Percentiles rank a stretch among this genome's conserved stretches.
Conservation (phyloP, 2,329 filamentous ascomycete species). For the Taxawa tesnikishii region DNA sequence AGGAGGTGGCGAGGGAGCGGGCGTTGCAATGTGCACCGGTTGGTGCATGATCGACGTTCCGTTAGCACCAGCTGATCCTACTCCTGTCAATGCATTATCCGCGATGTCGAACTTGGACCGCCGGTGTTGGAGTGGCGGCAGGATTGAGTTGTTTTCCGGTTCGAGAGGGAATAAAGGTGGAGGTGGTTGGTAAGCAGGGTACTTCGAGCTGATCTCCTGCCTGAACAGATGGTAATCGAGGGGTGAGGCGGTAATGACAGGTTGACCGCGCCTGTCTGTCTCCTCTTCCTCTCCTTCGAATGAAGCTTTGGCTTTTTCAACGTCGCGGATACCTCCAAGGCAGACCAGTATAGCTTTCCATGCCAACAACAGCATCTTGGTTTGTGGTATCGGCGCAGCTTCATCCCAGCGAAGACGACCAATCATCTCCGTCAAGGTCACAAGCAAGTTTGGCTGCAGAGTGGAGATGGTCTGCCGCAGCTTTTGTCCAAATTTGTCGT, state of each 20-base stretch:
- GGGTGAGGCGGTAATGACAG: slow-evolving; percentile 83
- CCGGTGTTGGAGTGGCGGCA: slow-evolving; percentile 73
- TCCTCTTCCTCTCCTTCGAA: slow-evolving; percentile 43
- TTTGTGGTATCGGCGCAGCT: slow-evolving; percentile 44
- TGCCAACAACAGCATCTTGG: slow-evolving; percentile 52
- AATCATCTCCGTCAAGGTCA: slow-evolving; percentile 55
- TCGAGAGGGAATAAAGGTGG: slow-evolving; percentile 73
- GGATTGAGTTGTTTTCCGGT: slow-evolving; percentile 77
- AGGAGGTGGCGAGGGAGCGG: slow-evolving; percentile 86
- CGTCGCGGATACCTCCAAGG: slow-evolving; percentile 66
- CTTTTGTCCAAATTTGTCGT: neutral
- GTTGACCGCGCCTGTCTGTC: slow-evolving; percentile 49
- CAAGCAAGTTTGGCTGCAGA: slow-evolving; percentile 49
- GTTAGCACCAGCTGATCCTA: slow-evolving; percentile 32
- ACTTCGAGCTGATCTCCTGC: slow-evolving; percentile 95
- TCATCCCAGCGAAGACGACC: slow-evolving; percentile 43
- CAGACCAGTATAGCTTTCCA: slow-evolving; percentile 86
- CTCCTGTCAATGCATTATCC: slow-evolving; percentile 30
- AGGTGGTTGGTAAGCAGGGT: slow-evolving; percentile 89
- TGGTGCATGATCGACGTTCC: slow-evolving; percentile 75
- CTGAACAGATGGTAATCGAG: slow-evolving; percentile 93
- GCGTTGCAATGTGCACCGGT: slow-evolving; percentile 96
- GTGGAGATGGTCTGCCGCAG: slow-evolving; percentile 14
- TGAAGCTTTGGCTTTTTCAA: slow-evolving; percentile 61
- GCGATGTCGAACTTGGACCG: slow-evolving; percentile 27